A percentile compares a stretch with the other conserved stretches of the same genome.
Conservation (phyloP, 1,284 basidiomycete species). For the Ustilago xerochloae region DNA sequence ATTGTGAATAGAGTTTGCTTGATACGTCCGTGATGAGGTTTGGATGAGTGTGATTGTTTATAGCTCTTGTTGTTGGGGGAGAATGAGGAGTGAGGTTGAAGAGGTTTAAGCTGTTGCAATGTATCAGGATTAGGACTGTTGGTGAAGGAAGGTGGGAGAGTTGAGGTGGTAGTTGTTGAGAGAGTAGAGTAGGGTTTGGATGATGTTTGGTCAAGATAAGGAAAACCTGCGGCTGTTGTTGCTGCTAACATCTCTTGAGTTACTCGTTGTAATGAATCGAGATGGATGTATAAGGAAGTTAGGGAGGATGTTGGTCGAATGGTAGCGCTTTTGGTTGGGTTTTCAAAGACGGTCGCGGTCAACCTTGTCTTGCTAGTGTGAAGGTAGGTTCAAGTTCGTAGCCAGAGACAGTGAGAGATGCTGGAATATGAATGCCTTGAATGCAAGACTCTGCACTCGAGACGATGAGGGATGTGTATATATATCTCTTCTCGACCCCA, state of each 20-base stretch:
- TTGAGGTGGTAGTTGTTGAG: neutral
- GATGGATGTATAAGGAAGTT: neutral
- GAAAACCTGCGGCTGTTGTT: slow-evolving; percentile 1
- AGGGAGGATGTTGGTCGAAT: too few species aligned
- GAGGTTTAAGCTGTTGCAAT: neutral
- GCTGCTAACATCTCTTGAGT: neutral
- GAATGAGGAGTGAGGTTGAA: neutral
- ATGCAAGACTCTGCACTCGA: too few species aligned
- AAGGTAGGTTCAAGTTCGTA: too few species aligned
- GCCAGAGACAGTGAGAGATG: too few species aligned
- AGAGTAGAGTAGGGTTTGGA: too few species aligned
- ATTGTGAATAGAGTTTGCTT: neutral
- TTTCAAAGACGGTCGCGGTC: too few species aligned
- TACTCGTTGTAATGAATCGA: neutral
- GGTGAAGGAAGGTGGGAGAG: neutral
- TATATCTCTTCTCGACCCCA: too few species aligned
- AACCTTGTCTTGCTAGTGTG: too few species aligned
- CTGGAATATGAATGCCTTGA: too few species aligned
- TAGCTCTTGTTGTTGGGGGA: neutral
- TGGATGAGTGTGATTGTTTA: neutral
- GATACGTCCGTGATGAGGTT: neutral
- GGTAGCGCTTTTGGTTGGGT: too few species aligned
- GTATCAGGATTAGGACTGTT: neutral
- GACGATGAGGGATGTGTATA: neutral
- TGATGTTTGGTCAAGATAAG: neutral